A percentile compares a stretch with the other conserved stretches of the same genome.
phyloP scores from a whole-genome alignment of 2,329 filamentous ascomycete genomes.

The Cadophora luteo-olivacea region DNA sequence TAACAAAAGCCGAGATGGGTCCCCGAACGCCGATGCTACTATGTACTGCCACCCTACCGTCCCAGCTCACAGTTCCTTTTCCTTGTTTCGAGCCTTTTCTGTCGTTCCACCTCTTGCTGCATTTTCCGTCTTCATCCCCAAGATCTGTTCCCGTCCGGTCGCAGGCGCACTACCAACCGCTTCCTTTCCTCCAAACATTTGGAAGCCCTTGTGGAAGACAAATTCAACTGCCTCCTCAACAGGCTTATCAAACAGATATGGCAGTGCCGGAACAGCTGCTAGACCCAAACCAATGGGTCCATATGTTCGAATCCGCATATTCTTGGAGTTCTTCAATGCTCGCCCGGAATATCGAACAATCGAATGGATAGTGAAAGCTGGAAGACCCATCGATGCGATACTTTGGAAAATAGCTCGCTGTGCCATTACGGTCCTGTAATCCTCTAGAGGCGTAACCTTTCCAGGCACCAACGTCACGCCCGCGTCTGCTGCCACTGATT shows the following conservation, averaged over 20 bases:
- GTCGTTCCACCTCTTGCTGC: background rate
- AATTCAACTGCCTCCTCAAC: constrained; percentile 93
- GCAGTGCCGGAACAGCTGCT: constrained; percentile 80
- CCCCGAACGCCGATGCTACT: constrained; percentile 13
- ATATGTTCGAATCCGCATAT: constrained; percentile 78
- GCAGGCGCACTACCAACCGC: constrained; percentile 61
- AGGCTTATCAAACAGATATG: constrained; percentile 86
- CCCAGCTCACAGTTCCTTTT: constrained; percentile 21
- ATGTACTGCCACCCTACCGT: background rate
- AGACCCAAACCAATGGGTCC: constrained; percentile 86
- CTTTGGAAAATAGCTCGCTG: constrained; percentile 91
- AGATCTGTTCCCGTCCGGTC: constrained; percentile 58
- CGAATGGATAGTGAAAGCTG: constrained; percentile 52
- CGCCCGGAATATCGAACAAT: constrained; percentile 88
- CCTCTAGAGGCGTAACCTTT: constrained; percentile 76
- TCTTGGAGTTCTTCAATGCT: constrained; percentile 85
- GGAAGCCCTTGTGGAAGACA: constrained; percentile 84
- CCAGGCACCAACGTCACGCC: constrained; percentile 44
- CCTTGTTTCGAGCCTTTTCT: constrained; percentile 8
- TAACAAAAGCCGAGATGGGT: constrained; percentile 9
- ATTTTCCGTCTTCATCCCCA: constrained; percentile 42
- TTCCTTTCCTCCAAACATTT: constrained; percentile 68
- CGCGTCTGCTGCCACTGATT: constrained; percentile 23
- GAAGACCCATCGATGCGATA: constrained; percentile 80
- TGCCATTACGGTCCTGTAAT: constrained; percentile 89